Evolutionary conservation across 768 basidiomycete genomes (phyloP).

Genomic region (Mycena filopes): DNA sequence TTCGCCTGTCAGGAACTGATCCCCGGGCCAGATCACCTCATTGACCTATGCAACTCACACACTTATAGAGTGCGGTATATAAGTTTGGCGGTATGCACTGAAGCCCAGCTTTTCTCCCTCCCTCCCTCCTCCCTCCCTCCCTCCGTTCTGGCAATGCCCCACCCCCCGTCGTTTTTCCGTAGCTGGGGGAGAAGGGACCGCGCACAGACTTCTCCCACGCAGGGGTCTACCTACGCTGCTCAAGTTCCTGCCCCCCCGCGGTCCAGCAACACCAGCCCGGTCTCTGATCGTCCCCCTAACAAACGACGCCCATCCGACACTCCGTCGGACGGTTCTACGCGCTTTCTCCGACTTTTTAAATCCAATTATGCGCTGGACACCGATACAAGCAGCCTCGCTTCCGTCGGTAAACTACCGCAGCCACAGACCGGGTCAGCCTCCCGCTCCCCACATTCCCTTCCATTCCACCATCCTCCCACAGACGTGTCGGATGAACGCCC

Average conservation of each 20-base stretch:
- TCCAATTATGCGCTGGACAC: constrained; percentile 9
- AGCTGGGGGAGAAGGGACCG: constrained; percentile 51
- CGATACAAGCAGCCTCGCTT: constrained; percentile 10
- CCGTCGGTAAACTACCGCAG: constrained; percentile 3
- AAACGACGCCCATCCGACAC: constrained; percentile 19
- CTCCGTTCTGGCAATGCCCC: constrained; percentile 43
- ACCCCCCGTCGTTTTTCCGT: constrained; percentile 51
- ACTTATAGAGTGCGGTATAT: constrained; percentile 24
- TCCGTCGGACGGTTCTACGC: constrained; percentile 14
- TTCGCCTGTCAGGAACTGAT: constrained; percentile 36
- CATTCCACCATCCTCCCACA: constrained; percentile 36
- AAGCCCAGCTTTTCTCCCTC: constrained; percentile 5
- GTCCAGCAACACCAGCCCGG: constrained; percentile 23
- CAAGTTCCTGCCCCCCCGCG: constrained; percentile 7
- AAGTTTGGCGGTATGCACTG: constrained; percentile 9
- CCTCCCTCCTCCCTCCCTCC: constrained; percentile 14
- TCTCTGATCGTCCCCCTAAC: background rate
- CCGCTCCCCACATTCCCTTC: constrained; percentile 25
- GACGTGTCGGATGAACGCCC: constrained; percentile 18
- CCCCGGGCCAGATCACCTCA: constrained; percentile 26
- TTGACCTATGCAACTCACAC: constrained; percentile 23
- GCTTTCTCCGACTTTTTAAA: constrained; percentile 25
- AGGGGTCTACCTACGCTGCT: background rate
- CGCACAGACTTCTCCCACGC: constrained; percentile 16
- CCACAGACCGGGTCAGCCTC: constrained; percentile 10